Base-by-base conservation (phyloP, 441 rosid species). In the Brassica hybrid region DNA sequence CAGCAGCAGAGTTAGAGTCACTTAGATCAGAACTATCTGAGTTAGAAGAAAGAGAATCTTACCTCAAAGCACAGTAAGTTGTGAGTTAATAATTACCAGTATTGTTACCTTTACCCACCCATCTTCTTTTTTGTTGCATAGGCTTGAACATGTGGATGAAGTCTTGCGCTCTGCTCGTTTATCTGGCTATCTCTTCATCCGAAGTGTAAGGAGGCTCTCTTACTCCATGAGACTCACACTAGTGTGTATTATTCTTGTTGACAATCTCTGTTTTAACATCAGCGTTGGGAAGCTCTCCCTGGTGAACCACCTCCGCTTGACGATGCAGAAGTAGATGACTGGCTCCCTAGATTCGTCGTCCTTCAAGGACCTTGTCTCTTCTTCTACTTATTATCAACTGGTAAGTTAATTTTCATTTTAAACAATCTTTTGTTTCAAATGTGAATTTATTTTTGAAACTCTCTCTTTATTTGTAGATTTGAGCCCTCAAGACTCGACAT, bases 221-320 rank as follows among this genome's bases (percentile, higher is more conserved):
- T 62, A 57, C 80, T 76, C 16, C 18, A 32, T 13, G 3, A 54
- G 23, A 3, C 58, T 65, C 72, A 66, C 1, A 60, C 0, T 61
- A 18, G 21, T 17, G 6, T 70, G 5, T 67, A 6, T 14, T 13
- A n/a, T 25, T 63, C 38, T 3, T 72, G 5, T 41, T 41, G 19
- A 69, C 48, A 54, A 23, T n/a, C n/a, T n/a, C n/a, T n/a, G n/a
- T n/a, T n/a, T n/a, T n/a, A n/a, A n/a, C n/a, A n/a, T 34, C 76
- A 94, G 99, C 88, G 99, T 79, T 94, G 99, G 98, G 85, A 89
- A 68, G 94, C 99, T 71, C 85, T 94, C 25, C 99, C 97, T 0
- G 99, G 98, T 76, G 99, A 94, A 81, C 96, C 92, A 75, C 91
- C 94, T 17, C 97, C 96, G 7, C 17, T 93, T 73, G 99, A 94